A percentile compares a stretch with the other conserved stretches of the same genome.
These are phyloP conservation scores for Leptographium flavum DNA, from an alignment of 2,329 filamentous ascomycete genomes.

Conservation along the genomic window DNA sequence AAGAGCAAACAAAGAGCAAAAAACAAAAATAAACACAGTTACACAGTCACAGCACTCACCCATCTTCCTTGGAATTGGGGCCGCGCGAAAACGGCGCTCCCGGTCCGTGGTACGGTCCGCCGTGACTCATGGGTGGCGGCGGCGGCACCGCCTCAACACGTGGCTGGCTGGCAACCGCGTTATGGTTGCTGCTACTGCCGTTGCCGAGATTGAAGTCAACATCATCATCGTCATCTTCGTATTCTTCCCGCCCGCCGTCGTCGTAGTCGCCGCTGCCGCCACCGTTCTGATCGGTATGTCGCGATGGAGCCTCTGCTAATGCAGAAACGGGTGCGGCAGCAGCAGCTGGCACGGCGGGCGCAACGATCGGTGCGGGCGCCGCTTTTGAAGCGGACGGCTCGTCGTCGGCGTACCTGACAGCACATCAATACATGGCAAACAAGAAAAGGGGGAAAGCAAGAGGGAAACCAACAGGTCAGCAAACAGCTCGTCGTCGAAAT, in stretches of 20 bases:
- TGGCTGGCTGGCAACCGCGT: neutral
- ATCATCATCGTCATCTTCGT: conserved; percentile 37
- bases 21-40: neutral
- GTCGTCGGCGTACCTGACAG: conserved; percentile 48
- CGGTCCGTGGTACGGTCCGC: neutral
- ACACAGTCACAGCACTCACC: conserved; percentile 57
- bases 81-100: conserved; percentile 23
- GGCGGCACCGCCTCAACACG: neutral
- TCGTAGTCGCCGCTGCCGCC: conserved; percentile 12
- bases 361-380: conserved; percentile 1
- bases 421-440: neutral
- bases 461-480: conserved; percentile 60
- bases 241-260: conserved; percentile 20
- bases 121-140: conserved; percentile 15
- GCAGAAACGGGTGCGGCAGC: neutral
- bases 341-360: neutral
- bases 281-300: conserved; percentile 14
- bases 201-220: conserved; percentile 39
- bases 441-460: neutral
- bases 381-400: conserved; percentile 25
- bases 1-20: neutral
- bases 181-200: conserved; percentile 17
- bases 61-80: conserved; percentile 76
- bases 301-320: neutral
- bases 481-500: conserved; percentile 80